A percentile compares a stretch with the other conserved stretches of the same genome.
phyloP scores from a whole-genome alignment of 352 stramenopile species.

The Blastocystis hominis region DNA sequence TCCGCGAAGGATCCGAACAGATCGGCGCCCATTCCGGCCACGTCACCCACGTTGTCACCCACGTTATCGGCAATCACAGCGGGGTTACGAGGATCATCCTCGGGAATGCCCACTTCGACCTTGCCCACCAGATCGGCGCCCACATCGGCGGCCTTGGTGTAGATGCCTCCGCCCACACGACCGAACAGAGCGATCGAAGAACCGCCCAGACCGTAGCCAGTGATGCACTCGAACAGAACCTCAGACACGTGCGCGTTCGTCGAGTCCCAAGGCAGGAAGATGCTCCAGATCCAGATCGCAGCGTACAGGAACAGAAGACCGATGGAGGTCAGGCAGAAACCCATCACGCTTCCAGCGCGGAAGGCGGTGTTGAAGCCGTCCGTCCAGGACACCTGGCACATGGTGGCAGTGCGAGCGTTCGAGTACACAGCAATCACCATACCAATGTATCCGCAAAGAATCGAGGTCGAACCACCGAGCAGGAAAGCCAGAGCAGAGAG shows the following conservation, averaged over 20 bases:
- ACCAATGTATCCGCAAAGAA: conserved; percentile 90
- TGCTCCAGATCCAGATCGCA: conserved; percentile 82
- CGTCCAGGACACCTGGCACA: conserved; percentile 84
- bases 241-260: conserved; percentile 63
- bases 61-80: conserved; percentile 99
- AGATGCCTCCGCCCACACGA: conserved; percentile 96
- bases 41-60: conserved; percentile 97
- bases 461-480: conserved; percentile 91
- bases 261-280: conserved; percentile 60
- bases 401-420: conserved; percentile 93
- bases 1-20: conserved; percentile 96
- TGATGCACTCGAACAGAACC: conserved; percentile 86
- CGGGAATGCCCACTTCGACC: conserved; percentile 92
- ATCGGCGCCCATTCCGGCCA: conserved; percentile 97
- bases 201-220: conserved; percentile 90
- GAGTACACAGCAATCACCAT: conserved; percentile 98
- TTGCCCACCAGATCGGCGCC: conserved; percentile 97
- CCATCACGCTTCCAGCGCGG: conserved; percentile 94
- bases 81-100: conserved; percentile 97
- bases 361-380: conserved; percentile 94
- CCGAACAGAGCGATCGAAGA: conserved; percentile 98
- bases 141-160: conserved; percentile 97
- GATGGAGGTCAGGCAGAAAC: conserved; percentile 88
- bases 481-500: conserved; percentile 89
- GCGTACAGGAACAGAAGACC: conserved; percentile 92